Evolutionary conservation across 208 protist species (phyloP).

Genomic region (Eutreptiella sp.): DNA sequence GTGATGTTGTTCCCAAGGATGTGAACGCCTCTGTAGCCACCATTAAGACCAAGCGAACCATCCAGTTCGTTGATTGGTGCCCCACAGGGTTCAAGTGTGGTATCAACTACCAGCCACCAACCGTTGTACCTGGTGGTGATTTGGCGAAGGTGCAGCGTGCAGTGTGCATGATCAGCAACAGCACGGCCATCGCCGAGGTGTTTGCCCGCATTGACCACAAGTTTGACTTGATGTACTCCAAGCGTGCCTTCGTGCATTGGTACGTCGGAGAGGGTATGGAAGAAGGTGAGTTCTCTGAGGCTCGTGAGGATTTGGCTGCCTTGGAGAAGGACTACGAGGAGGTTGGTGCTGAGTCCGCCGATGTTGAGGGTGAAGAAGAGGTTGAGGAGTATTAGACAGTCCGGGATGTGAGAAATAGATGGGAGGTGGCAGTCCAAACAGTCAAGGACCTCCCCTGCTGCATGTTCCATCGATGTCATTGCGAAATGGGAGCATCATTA

Average conservation of each 20-base stretch:
- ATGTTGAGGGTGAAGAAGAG: slow-evolving; percentile 51
- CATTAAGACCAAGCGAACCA: slow-evolving; percentile 89
- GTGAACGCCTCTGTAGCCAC: slow-evolving; percentile 81
- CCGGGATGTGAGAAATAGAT: too few relatives aligned
- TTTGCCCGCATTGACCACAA: slow-evolving; percentile 82
- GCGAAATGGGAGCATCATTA: too few relatives aligned
- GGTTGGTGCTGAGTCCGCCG: slow-evolving; percentile 64
- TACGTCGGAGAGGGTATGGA: slow-evolving; percentile 92
- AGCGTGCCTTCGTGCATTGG: slow-evolving; percentile 90
- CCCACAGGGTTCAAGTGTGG: slow-evolving; percentile 96
- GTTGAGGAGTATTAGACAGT: slow-evolving; percentile 42
- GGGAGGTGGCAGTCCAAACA: too few relatives aligned
- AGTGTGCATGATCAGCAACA: slow-evolving; percentile 90
- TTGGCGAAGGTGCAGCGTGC: slow-evolving; percentile 81
- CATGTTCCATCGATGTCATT: too few relatives aligned
- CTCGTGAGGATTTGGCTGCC: slow-evolving; percentile 82
- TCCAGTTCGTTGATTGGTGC: slow-evolving; percentile 94
- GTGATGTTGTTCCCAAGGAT: slow-evolving; percentile 94
- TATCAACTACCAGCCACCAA: slow-evolving; percentile 94
- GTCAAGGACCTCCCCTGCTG: too few relatives aligned
- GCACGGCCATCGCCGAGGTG: slow-evolving; percentile 82
- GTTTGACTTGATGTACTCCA: slow-evolving; percentile 89
- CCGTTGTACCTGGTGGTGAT: slow-evolving; percentile 81
- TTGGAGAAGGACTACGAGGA: slow-evolving; percentile 90
- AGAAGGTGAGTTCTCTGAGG: slow-evolving; percentile 86